These are phyloP conservation scores for Cryphonectria radicalis DNA, from an alignment of 2,329 filamentous ascomycete species.

Conservation along the genomic window DNA sequence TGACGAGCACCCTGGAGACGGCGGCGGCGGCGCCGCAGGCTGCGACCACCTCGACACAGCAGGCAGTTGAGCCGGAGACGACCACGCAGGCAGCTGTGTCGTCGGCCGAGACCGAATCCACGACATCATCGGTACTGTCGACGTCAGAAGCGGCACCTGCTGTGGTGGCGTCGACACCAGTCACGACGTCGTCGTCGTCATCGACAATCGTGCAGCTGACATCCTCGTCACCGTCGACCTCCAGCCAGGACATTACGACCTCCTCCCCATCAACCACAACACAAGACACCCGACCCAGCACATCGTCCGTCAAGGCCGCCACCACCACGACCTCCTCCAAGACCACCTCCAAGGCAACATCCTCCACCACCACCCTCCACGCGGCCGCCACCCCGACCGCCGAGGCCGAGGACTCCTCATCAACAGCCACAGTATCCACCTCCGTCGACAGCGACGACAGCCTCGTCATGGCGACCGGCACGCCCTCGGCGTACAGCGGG, in stretches of 20 bases:
- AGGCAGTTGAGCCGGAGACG: background rate
- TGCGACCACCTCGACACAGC: background rate
- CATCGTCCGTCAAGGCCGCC: background rate
- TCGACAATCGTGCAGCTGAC: background rate
- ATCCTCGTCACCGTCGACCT: background rate
- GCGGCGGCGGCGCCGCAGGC: background rate
- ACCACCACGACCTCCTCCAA: background rate
- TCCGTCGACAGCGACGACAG: conserved; percentile 17
- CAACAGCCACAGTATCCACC: background rate
- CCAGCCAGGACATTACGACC: background rate
- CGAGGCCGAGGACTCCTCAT: background rate
- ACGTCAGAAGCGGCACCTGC: conserved; percentile 3
- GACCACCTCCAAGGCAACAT: background rate
- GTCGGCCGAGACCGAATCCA: background rate
- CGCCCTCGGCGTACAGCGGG: conserved; percentile 8
- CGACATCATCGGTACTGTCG: conserved; percentile 4
- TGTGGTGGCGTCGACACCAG: background rate
- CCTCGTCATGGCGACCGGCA: conserved; percentile 23
- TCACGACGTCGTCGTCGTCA: background rate
- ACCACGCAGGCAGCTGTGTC: conserved; percentile 4
- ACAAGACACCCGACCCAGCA: background rate
- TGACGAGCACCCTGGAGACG: background rate
- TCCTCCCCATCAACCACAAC: background rate
- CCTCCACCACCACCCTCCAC: background rate
- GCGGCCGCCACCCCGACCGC: background rate